phyloP scores from a whole-genome alignment of 345 rosid genomes.

The Psidium friedrichsthalianum region DNA sequence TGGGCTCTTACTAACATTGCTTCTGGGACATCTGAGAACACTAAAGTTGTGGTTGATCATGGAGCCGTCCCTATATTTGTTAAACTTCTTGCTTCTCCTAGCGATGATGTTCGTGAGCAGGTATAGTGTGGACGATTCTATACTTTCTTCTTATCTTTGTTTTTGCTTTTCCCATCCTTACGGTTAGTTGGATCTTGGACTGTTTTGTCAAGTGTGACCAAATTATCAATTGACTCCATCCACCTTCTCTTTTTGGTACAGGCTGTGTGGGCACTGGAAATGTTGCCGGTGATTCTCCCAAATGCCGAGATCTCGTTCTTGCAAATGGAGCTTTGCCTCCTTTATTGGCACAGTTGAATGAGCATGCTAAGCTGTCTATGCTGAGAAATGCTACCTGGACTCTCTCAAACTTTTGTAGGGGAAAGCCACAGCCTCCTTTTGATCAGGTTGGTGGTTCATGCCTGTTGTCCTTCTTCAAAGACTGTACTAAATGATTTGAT shows the following conservation, averaged over 20 bases:
- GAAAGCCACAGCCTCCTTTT: constrained; percentile 69
- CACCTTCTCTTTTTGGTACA: not conserved
- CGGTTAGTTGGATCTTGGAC: not conserved
- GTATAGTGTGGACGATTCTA: constrained; percentile 9
- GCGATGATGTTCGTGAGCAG: constrained; percentile 78
- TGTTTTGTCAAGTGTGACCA: not conserved
- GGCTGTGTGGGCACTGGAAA: constrained; percentile 92
- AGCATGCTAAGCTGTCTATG: constrained; percentile 70
- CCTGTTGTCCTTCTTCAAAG: not conserved
- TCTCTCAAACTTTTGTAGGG: constrained; percentile 73
- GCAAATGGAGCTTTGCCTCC: constrained; percentile 51
- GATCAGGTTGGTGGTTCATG: constrained; percentile 44
- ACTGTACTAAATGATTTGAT: not conserved
- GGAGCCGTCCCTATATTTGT: constrained; percentile 79
- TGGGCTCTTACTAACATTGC: constrained; percentile 91
- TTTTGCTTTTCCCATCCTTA: not conserved
- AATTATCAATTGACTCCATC: not conserved
- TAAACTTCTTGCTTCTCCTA: constrained; percentile 64
- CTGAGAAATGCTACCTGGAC: constrained; percentile 90
- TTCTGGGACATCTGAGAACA: constrained; percentile 86
- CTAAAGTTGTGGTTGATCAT: constrained; percentile 77
- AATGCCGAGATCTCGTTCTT: constrained; percentile 68
- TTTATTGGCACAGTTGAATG: constrained; percentile 53
- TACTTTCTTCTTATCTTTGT: not conserved
- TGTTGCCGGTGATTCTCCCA: constrained; percentile 86